These are phyloP conservation scores for Trifolium pratense DNA, from an alignment of 306 rosid species.

Conservation along the genomic window DNA sequence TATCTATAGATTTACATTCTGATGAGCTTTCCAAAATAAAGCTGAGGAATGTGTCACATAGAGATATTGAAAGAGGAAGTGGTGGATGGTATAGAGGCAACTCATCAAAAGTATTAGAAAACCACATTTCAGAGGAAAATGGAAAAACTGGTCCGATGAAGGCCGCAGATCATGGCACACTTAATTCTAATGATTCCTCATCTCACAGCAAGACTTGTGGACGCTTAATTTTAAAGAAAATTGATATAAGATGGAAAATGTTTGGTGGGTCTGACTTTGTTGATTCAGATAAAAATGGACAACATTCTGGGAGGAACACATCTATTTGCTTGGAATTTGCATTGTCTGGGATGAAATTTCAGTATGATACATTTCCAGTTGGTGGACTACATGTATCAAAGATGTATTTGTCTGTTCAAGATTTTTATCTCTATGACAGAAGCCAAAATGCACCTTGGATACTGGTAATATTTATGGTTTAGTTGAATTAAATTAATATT, in stretches of 20 bases:
- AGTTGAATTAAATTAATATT: constrained; percentile 22
- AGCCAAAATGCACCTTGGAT: constrained; percentile 94
- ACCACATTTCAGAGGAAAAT: constrained; percentile 68
- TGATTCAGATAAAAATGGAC: constrained; percentile 52
- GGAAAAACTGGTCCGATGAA: constrained; percentile 41
- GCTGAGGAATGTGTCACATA: constrained; percentile 47
- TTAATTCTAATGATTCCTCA: constrained; percentile 49
- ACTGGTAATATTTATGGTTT: constrained; percentile 59
- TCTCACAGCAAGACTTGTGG: constrained; percentile 56
- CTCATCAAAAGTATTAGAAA: constrained; percentile 65
- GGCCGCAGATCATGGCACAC: constrained; percentile 46
- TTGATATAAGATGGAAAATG: constrained; percentile 87
- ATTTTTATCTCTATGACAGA: constrained; percentile 74
- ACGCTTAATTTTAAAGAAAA: constrained; percentile 67
- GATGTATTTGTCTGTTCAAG: constrained; percentile 78
- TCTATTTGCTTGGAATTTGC: constrained; percentile 65
- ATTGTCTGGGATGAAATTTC: constrained; percentile 75
- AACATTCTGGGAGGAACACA: constrained; percentile 64
- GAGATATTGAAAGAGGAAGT: constrained; percentile 60
- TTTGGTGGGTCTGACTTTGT: constrained; percentile 80
- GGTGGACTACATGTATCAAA: constrained; percentile 78
- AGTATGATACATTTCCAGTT: constrained; percentile 70
- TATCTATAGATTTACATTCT: constrained; percentile 59
- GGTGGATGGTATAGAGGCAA: constrained; percentile 78
- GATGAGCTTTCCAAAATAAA: constrained; percentile 50